phyloP scores from a whole-genome alignment of 2,329 filamentous ascomycete species.

The Fusarium neocosmosporiellum region DNA sequence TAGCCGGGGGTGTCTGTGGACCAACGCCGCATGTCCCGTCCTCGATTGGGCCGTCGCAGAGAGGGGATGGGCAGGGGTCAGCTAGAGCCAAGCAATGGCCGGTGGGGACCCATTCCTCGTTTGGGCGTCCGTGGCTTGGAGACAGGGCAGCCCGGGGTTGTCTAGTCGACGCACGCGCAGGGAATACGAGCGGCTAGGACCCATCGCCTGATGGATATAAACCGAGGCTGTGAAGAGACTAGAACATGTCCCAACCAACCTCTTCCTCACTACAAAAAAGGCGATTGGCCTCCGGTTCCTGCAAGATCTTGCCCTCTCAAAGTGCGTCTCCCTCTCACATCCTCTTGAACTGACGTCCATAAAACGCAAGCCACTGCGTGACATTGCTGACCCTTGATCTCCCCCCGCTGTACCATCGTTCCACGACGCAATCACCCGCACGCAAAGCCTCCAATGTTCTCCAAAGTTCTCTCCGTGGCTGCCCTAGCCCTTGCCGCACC shows the following conservation, averaged over 20 bases:
- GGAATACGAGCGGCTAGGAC: slow-evolving; percentile 21
- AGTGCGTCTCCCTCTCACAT: slow-evolving; percentile 20
- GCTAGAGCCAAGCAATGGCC: neutral
- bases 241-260: slow-evolving; percentile 25
- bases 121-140: slow-evolving; percentile 12
- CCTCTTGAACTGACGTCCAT: neutral
- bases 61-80: neutral
- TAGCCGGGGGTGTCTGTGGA: neutral
- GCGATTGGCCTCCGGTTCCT: neutral
- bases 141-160: slow-evolving; percentile 20
- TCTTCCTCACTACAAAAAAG: slow-evolving; percentile 6
- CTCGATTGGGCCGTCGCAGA: slow-evolving; percentile 9
- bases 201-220: slow-evolving; percentile 27
- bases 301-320: slow-evolving; percentile 1
- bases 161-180: slow-evolving; percentile 24
- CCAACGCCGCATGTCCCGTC: neutral
- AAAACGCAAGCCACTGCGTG: slow-evolving; percentile 3
- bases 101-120: slow-evolving; percentile 17
- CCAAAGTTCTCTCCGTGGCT: slow-evolving; percentile 23
- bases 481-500: slow-evolving; percentile 33
- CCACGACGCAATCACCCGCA: slow-evolving; percentile 13
- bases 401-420: neutral
- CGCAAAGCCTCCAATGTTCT: slow-evolving; percentile 16
- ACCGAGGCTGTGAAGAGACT: slow-evolving; percentile 27
- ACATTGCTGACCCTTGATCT: slow-evolving; percentile 8